phyloP scores from a whole-genome alignment of 352 stramenopile species.

The Globisporangium sylvaticum region DNA sequence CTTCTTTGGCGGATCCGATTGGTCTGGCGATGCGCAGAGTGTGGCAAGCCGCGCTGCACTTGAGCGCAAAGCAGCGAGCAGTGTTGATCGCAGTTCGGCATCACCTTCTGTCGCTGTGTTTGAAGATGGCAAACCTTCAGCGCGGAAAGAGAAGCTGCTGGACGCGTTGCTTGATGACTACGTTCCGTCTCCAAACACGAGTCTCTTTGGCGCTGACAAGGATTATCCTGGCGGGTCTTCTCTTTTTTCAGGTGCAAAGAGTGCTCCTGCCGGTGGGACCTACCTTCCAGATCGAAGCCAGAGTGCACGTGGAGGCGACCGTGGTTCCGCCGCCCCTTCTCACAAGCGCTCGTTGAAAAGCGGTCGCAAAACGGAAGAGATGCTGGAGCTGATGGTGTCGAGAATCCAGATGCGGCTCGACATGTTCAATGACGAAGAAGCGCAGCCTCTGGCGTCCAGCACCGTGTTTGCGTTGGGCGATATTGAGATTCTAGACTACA shows the following conservation, averaged over 20 bases:
- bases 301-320: not conserved
- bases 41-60: constrained; percentile 23
- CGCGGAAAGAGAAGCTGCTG: constrained; percentile 70
- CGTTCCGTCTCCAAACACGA: constrained; percentile 50
- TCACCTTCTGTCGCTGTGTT: not conserved
- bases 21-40: constrained; percentile 54
- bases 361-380: constrained; percentile 85
- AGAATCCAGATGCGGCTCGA: constrained; percentile 83
- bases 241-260: constrained; percentile 41
- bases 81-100: not conserved
- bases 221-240: constrained; percentile 18
- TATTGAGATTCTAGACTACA: constrained; percentile 85
- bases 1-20: constrained; percentile 85
- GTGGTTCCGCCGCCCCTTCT: constrained; percentile 12
- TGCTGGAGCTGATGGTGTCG: constrained; percentile 80
- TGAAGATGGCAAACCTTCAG: constrained; percentile 7
- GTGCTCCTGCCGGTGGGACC: constrained; percentile 23
- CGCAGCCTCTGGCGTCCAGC: constrained; percentile 71
- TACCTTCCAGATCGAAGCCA: constrained; percentile 31
- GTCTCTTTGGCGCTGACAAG: constrained; percentile 46
- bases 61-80: not conserved
- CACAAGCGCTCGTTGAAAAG: constrained; percentile 68
- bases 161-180: constrained; percentile 83
- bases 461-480: constrained; percentile 72
- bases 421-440: constrained; percentile 74